phyloP scores from a whole-genome alignment of 1,284 basidiomycete species.

The Mycena citricolor region DNA sequence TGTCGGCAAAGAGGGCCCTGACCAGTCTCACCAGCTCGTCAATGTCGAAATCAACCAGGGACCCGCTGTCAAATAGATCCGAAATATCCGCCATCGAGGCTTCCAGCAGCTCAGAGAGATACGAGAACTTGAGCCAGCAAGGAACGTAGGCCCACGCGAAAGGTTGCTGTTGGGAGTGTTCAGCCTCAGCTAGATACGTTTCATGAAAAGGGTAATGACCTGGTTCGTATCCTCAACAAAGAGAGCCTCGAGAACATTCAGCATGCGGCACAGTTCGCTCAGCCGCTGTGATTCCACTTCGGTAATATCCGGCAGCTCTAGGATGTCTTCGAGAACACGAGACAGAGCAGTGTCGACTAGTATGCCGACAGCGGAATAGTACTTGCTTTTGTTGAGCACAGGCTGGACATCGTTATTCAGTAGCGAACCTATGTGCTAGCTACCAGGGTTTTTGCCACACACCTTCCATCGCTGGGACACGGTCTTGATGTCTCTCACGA shows the following conservation, averaged over 20 bases:
- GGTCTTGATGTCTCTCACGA: conserved; percentile 66
- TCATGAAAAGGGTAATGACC: conserved; percentile 36
- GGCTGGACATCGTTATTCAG: too few relatives aligned
- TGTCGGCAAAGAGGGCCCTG: conserved; percentile 89
- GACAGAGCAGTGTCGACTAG: conserved; percentile 74
- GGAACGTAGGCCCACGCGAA: conserved; percentile 78
- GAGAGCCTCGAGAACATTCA: conserved; percentile 77
- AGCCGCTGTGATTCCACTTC: conserved; percentile 86
- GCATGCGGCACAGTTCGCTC: conserved; percentile 76
- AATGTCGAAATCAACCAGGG: conserved; percentile 86
- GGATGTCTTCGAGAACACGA: conserved; percentile 72
- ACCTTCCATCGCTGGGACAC: conserved; percentile 78
- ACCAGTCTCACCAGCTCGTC: conserved; percentile 84
- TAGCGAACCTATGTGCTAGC: conserved; percentile 4
- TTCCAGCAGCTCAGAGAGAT: conserved; percentile 87
- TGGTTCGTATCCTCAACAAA: conserved; percentile 69
- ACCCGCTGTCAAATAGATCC: conserved; percentile 90
- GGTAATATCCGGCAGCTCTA: conserved; percentile 86
- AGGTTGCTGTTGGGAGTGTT: conserved; percentile 47
- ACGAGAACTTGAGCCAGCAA: conserved; percentile 94
- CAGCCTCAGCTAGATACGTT: not conserved
- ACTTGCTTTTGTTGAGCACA: conserved; percentile 62
- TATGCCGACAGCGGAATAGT: conserved; percentile 70
- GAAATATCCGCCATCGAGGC: conserved; percentile 93
- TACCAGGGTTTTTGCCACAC: conserved; percentile 23